Evolutionary conservation across 805 yeast species (phyloP).

Genomic region (Candida railenensis): DNA sequence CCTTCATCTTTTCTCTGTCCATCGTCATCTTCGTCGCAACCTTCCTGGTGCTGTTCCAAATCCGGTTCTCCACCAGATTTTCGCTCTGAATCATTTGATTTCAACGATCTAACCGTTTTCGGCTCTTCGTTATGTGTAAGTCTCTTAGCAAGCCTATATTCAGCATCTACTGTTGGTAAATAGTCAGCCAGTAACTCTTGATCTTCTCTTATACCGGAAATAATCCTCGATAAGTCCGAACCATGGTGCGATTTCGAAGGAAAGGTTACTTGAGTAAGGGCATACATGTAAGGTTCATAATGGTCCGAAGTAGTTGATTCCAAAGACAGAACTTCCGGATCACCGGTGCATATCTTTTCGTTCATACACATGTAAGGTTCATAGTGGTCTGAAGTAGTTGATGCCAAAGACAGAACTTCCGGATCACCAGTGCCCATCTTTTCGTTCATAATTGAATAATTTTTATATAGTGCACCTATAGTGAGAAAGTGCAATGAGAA

Average conservation of each 20-base stretch:
- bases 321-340: neutral
- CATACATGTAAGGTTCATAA: neutral
- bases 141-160: neutral
- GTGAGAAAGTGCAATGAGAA: no score
- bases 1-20: constrained; percentile 44
- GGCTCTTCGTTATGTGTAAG: constrained; percentile 2
- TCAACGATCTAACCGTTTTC: neutral
- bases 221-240: constrained; percentile 9
- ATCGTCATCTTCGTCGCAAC: constrained; percentile 2
- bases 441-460: no score
- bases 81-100: neutral
- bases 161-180: neutral
- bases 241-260: neutral
- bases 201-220: constrained; percentile 17
- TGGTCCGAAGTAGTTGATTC: neutral
- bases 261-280: neutral
- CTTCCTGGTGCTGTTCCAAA: neutral
- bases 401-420: neutral
- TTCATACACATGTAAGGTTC: neutral
- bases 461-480: no score
- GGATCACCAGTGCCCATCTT: no score
- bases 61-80: neutral
- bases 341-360: no score
- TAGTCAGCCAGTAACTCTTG: neutral
- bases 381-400: neutral